A percentile compares a stretch with the other conserved stretches of the same genome.
phyloP scores from a whole-genome alignment of 345 rosid species.

The Hibiscus trionum region DNA sequence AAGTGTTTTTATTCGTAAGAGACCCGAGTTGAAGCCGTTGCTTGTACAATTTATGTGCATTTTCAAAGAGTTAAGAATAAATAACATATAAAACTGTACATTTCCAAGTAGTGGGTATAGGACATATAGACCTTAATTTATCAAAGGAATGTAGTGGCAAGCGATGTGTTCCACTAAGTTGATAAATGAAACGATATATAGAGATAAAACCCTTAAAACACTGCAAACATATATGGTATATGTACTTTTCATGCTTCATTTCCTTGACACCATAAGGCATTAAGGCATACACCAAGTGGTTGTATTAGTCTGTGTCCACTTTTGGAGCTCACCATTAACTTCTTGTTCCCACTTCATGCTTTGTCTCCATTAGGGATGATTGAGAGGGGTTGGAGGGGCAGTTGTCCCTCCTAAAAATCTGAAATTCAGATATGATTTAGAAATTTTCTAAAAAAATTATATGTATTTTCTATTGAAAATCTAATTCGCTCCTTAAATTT shows the following conservation, averaged over 20 bases:
- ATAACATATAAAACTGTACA: neutral
- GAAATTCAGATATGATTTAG: too few species aligned
- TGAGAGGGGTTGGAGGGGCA: too few species aligned
- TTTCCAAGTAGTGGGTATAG: neutral
- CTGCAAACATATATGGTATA: neutral
- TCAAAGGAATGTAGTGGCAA: slow-evolving; percentile 17
- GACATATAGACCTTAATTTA: slow-evolving; percentile 11
- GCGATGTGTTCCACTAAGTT: slow-evolving; percentile 41
- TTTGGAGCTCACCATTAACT: neutral
- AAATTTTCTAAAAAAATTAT: too few species aligned
- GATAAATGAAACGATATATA: neutral
- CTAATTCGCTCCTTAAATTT: too few species aligned
- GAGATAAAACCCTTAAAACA: neutral
- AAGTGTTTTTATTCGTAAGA: too few species aligned
- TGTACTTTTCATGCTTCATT: neutral
- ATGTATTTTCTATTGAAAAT: too few species aligned
- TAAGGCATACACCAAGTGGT: neutral
- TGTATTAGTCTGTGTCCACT: slow-evolving; percentile 20
- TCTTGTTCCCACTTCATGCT: neutral
- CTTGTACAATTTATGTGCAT: too few species aligned
- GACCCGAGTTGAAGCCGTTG: too few species aligned
- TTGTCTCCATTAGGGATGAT: neutral
- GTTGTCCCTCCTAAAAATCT: too few species aligned
- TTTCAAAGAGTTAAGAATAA: too few species aligned
- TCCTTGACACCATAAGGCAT: neutral